Evolutionary conservation across 1,284 basidiomycete species (phyloP), one percentile per base, ranked within the genome.

Genomic region (Lentinula novae-zelandiae): DNA sequence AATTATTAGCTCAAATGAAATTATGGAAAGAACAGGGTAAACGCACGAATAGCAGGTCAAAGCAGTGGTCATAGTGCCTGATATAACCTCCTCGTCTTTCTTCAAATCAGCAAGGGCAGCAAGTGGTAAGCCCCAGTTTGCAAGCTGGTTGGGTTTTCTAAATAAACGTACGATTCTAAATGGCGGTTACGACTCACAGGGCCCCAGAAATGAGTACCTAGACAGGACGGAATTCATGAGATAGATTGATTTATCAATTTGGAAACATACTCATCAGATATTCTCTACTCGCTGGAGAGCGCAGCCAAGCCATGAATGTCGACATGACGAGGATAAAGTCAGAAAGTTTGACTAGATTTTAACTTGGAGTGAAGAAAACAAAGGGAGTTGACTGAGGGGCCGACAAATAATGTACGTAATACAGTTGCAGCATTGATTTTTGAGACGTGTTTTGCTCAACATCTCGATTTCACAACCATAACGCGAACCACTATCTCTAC

Each of bases 181-280:
- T 60, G 53, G 33, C 22, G 27, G 27, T 58, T 63, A 10, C 20
- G 27, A 86, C 92, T 72, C 64, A 95, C 93, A 64, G 93, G 93
- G 69, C 94, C 94, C 93, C 94, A 96, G 81, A 96, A 96, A 75
- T 96, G 94, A 63, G 94, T 96, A 72, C 93, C 93, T 96, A 60
- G 17, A 12, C 53, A 51, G 38, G 4, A 55, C 50, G 64, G 54
- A n/a, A 40, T 57, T 17, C 22, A 20, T 53, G 20, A 63, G 62
- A 52, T 63, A 61, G 64, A 69, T 60, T 51, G 63, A 60, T 53
- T 50, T 51, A 57, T 22, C 53, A 20, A 40, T 31, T 15, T n/a
- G 12, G n/a, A 6, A 33, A 84, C 92, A 67, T 64, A 95, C 94
- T 96, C 79, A 96, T 92, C 78, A 97, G 96, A 76, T 97, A 97